A percentile compares a stretch with the other conserved stretches of the same genome.
Conservation (phyloP, 345 rosid species). For the Sapria himalayana region DNA sequence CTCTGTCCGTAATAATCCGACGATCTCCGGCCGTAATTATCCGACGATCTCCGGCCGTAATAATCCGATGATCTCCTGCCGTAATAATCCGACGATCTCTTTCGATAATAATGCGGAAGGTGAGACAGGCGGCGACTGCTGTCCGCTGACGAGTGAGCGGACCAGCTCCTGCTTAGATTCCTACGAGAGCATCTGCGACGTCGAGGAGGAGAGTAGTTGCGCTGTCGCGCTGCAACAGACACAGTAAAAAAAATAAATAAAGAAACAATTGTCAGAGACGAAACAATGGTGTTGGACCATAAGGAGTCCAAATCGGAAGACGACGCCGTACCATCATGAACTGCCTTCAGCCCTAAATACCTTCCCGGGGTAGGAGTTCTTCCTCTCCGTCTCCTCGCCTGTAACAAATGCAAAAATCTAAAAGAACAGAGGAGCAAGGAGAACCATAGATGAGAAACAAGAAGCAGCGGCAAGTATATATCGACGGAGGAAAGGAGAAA, state of each 20-base stretch:
- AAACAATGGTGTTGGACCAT: too few species aligned
- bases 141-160: slow-evolving; percentile 32
- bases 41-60: slow-evolving; percentile 1
- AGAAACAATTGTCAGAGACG: not conserved
- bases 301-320: slow-evolving; percentile 3
- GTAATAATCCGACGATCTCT: slow-evolving; percentile 1
- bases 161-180: slow-evolving; percentile 16
- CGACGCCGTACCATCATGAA: slow-evolving; percentile 14
- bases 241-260: not conserved
- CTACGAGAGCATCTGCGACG: slow-evolving; percentile 34
- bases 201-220: slow-evolving; percentile 25
- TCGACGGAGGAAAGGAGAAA: slow-evolving; percentile 31
- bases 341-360: slow-evolving; percentile 55
- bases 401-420: slow-evolving; percentile 4
- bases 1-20: slow-evolving; percentile 2
- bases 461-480: slow-evolving; percentile 7
- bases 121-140: slow-evolving; percentile 38
- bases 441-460: too few species aligned
- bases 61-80: too few species aligned
- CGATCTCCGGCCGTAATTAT: slow-evolving; percentile 1
- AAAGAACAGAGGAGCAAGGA: too few species aligned
- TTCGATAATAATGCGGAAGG: slow-evolving; percentile 8
- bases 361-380: slow-evolving; percentile 91
- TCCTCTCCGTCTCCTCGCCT: slow-evolving; percentile 82
- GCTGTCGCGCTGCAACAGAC: slow-evolving; percentile 15